Base-by-base conservation (phyloP, 2,329 filamentous ascomycete genomes). In the Beauveria pseudobassiana region DNA sequence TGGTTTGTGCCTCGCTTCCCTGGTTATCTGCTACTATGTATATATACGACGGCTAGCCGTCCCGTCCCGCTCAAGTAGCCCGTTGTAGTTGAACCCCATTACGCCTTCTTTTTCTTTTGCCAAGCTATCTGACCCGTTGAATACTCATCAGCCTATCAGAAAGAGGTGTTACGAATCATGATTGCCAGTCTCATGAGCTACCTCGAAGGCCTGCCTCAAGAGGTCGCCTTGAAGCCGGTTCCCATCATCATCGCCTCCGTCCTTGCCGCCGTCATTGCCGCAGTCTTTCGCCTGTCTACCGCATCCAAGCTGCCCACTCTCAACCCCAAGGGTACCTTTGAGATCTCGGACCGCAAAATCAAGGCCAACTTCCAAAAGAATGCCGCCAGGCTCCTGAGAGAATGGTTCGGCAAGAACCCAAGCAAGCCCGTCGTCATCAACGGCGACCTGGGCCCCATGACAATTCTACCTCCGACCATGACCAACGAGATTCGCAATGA, bases 401-500 rank as follows among this genome's bases (percentile, higher is more conserved):
- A 49, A n/a, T 63, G 62, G 62, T 63, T 63, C 53, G 42, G 46
- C 18, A 24, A 52, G 40, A 61, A 63, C 52, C 62, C 62, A 30
- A 30, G 30, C 46, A 58, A 58, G 53, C 46, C 62, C 16, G 57
- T 61, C n/a, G 22, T 54, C 20, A 42, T 61, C 26, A 40, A 61
- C 42, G 48, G 65, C 12, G 65, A 69, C 40, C 54, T 63, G 22
- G 68, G 68, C 3, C 61, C 64, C 12, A 30, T 65, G 9, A 63
- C 64, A 3, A 52, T 69, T 30, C 61, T 70, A 0, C 68, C 67
- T 1, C 24, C 62, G 3, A 50, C 26, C 12, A 63, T 68, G 34
- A 48, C 62, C 10, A 55, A 68, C 38, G 65, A 67, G 2, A 67
- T 69, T 16, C 66, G 68, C 10, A 69, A 69, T 22, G 64, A 69